A percentile compares a stretch with the other conserved stretches of the same genome.
phyloP scores from a whole-genome alignment of 257 asterid species.

The Solanum bulbocastanum region DNA sequence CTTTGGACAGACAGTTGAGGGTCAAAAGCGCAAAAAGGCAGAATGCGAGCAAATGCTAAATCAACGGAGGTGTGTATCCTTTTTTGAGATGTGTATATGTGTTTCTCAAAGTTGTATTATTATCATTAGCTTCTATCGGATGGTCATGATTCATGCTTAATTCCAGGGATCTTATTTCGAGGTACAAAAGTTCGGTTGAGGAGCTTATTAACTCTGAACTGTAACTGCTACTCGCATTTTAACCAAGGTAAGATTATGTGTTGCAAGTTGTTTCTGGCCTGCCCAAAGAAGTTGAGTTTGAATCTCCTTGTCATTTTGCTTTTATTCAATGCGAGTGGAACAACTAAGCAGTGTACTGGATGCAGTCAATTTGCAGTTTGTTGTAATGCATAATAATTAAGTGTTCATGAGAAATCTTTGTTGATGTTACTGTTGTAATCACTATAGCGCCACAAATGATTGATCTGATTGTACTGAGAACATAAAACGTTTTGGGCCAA shows the following conservation, averaged over 20 bases:
- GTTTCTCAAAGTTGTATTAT: not conserved
- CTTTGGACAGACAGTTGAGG: conserved; percentile 65
- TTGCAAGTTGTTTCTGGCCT: not conserved
- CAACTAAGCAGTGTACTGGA: not conserved
- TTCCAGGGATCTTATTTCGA: conserved; percentile 69
- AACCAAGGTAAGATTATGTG: not conserved
- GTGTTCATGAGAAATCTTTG: not conserved
- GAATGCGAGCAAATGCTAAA: conserved; percentile 45
- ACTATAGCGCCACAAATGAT: not conserved
- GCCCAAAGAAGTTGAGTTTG: not conserved
- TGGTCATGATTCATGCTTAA: not conserved
- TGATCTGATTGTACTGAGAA: not conserved
- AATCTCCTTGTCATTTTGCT: not conserved
- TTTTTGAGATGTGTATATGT: no score
- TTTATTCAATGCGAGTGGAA: not conserved
- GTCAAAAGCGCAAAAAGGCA: conserved; percentile 57
- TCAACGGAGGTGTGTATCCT: conserved; percentile 44
- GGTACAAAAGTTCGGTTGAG: conserved; percentile 52
- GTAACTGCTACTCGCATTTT: conserved; percentile 1
- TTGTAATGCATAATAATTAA: not conserved
- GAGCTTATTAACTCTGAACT: conserved; percentile 58
- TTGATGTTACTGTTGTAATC: not conserved
- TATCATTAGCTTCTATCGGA: not conserved
- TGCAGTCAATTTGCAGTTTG: not conserved
- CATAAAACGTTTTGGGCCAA: not conserved